Base-by-base conservation (phyloP, 768 basidiomycete genomes). In the Udeniomyces megalosporus region DNA sequence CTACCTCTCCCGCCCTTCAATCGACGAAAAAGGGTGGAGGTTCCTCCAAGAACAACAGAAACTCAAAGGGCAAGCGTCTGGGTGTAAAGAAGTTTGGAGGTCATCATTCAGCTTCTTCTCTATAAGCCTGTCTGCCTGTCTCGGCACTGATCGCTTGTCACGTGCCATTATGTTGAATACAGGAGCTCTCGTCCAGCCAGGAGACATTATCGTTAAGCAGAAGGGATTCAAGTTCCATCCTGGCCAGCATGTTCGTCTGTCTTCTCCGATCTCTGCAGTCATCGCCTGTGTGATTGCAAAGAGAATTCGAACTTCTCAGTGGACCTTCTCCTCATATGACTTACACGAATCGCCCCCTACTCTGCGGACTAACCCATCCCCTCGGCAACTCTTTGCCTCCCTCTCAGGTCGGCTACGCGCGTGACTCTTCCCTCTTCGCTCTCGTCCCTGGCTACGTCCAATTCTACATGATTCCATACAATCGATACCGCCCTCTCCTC, bases 11-110 rank as follows among this genome's bases (percentile, higher is more conserved):
- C 44, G 15, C 34, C 28, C 44, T 57, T 20, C 32, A 32, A n/a
- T 91, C 95, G 38, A 96, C 95, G 61, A 99, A 99, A 75, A 83
- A 89, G 47, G 93, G 91, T 49, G 93, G 92, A 68, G 95, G 95
- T 45, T 88, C 85, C 8, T 85, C 91, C 2, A 83, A 85, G 73
- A 97, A 97, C 72, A 85, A 90, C 68, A 84, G 93, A 63, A 86
- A 88, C 64, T 91, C 90, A 0, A 84, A 89, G 14, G 95, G 95
- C 67, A 85, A 89, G 74, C 83, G 95, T 26, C 76, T 99, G 32
- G 95, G 95, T 68, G 78, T 97, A 46, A 99, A 97, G 77, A 91
- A 89, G 74, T 97, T 90, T 74, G 91, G 89, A 66, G 92, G 93
- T 70, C 15, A 26, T 5, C 20, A 20, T 42, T 60, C n/a, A 38